These are phyloP conservation scores for Phanerochaete sordida DNA, from an alignment of 768 basidiomycete genomes.

Conservation along the genomic window DNA sequence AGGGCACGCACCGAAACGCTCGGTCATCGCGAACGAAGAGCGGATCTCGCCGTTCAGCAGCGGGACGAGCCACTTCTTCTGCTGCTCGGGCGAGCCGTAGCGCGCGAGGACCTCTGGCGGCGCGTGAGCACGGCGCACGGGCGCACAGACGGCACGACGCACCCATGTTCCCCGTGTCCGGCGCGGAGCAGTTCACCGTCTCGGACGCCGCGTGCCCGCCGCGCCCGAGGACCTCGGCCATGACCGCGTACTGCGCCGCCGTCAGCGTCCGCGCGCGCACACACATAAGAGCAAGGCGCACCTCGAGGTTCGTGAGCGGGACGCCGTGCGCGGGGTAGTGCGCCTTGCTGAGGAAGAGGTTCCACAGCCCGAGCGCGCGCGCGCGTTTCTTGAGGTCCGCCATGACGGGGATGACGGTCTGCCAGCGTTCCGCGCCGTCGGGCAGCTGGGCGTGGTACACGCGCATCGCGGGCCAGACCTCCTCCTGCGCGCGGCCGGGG, in stretches of 20 bases:
- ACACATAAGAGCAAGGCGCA: slow-evolving; percentile 30
- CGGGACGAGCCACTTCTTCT: slow-evolving; percentile 85
- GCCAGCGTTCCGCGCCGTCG: slow-evolving; percentile 74
- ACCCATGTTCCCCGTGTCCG: slow-evolving; percentile 99
- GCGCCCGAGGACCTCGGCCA: slow-evolving; percentile 93
- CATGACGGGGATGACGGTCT: slow-evolving; percentile 75
- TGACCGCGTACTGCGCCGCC: slow-evolving; percentile 77
- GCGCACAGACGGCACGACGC: slow-evolving; percentile 19
- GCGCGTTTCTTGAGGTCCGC: slow-evolving; percentile 87
- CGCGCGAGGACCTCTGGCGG: slow-evolving; percentile 88
- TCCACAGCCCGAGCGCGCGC: slow-evolving; percentile 90
- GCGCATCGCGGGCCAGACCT: slow-evolving; percentile 76
- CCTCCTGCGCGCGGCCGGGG: slow-evolving; percentile 51
- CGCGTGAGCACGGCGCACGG: background rate
- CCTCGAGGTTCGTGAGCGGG: slow-evolving; percentile 91
- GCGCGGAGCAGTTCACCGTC: slow-evolving; percentile 90
- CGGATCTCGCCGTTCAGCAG: slow-evolving; percentile 91
- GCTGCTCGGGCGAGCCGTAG: slow-evolving; percentile 89
- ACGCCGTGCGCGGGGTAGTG: slow-evolving; percentile 91
- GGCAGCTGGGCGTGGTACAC: slow-evolving; percentile 84
- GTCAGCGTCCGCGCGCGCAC: background rate
- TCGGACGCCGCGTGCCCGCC: slow-evolving; percentile 81
- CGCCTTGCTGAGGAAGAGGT: slow-evolving; percentile 90
- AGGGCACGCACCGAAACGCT: slow-evolving; percentile 63
- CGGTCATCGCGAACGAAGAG: slow-evolving; percentile 96